Conservation (phyloP, 2,329 filamentous ascomycete species). For the Lasiodiplodia sp. region DNA sequence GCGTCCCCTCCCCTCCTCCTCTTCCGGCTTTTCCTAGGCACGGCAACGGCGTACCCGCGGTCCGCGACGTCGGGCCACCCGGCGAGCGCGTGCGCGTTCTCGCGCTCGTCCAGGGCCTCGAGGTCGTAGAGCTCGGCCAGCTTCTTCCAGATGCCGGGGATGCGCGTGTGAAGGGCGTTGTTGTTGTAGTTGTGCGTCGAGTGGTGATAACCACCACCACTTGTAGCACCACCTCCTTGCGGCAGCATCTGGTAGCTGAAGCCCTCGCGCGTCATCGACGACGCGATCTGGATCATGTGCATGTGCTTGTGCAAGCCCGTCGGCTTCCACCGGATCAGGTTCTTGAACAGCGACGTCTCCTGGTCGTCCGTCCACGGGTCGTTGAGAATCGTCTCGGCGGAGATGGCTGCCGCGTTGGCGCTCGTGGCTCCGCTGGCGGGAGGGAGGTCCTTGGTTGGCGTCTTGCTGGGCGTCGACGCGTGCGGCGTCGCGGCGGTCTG, state of each 20-base stretch:
- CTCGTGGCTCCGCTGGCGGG: conserved; percentile 44
- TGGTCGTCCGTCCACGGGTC: conserved; percentile 96
- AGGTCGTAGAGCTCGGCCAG: conserved; percentile 84
- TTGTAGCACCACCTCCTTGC: not conserved
- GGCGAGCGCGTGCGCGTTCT: conserved; percentile 64
- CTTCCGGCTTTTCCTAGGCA: conserved; percentile 45
- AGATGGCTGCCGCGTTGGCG: conserved; percentile 53
- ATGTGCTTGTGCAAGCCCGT: conserved; percentile 96
- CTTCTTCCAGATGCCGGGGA: conserved; percentile 92
- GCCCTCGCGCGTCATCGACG: conserved; percentile 80
- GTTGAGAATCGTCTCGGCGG: conserved; percentile 55
- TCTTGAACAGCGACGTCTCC: conserved; percentile 90
- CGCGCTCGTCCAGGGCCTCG: conserved; percentile 83
- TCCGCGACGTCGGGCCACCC: conserved; percentile 60
- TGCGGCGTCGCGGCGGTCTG: conserved; percentile 55
- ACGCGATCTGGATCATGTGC: conserved; percentile 84
- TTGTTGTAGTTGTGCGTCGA: not conserved
- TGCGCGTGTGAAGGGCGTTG: conserved; percentile 73
- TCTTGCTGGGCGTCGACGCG: conserved; percentile 47
- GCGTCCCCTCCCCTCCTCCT: conserved; percentile 50
- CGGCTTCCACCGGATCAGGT: conserved; percentile 94
- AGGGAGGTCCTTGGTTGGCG: conserved; percentile 50
- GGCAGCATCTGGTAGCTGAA: conserved; percentile 65
- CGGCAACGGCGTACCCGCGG: conserved; percentile 25
- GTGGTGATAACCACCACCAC: too few relatives aligned